Percentiles rank a stretch among this genome's conserved stretches.
Evolutionary conservation across 202 grass and related monocot species (phyloP).

Genomic region (Sporobolus alterniflorus): DNA sequence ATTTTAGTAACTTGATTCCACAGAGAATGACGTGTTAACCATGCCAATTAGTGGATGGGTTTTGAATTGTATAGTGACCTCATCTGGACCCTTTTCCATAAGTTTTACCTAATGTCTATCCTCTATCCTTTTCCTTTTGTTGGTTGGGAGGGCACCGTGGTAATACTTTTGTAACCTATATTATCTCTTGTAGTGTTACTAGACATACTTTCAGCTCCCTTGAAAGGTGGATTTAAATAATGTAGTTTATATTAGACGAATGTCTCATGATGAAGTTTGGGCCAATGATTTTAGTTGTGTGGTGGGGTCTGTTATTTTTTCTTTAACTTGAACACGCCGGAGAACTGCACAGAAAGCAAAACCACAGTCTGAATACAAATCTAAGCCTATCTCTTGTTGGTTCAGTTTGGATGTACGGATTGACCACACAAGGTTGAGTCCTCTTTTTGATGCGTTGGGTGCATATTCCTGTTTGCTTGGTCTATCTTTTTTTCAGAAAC

Average conservation of each 20-base stretch:
- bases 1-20: slow-evolving; percentile 20
- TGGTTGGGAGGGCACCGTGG: not conserved
- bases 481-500: not conserved
- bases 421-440: not conserved
- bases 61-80: not conserved
- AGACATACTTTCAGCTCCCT: not conserved
- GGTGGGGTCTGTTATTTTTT: not conserved
- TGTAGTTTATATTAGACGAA: too few species aligned
- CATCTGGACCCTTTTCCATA: not conserved
- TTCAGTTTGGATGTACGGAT: not conserved
- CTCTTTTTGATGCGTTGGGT: not conserved
- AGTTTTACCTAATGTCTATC: not conserved
- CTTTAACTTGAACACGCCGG: not conserved
- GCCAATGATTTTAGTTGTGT: too few species aligned
- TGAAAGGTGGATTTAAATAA: too few species aligned
- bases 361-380: not conserved
- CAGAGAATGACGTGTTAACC: slow-evolving; percentile 5
- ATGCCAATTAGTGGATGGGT: slow-evolving; percentile 23
- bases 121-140: not conserved
- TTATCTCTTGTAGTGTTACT: not conserved
- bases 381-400: not conserved
- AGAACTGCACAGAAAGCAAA: not conserved
- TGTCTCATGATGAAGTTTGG: too few species aligned
- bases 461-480: not conserved
- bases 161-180: slow-evolving; percentile 10